Evolutionary conservation across 2,329 filamentous ascomycete species (phyloP).

Genomic region (Aspergillus uvarum): DNA sequence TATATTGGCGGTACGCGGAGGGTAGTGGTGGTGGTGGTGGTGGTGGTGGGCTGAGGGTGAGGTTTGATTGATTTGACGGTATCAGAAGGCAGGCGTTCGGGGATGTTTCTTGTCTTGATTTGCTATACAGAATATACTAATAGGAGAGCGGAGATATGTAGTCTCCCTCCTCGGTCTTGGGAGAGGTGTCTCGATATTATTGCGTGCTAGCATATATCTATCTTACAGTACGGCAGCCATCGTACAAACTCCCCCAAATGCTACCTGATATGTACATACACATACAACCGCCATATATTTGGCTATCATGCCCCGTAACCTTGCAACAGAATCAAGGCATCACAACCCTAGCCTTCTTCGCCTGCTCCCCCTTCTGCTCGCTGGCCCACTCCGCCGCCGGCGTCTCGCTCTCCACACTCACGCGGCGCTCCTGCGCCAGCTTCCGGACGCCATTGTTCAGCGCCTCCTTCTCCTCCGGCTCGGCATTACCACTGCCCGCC

Average conservation of each 20-base stretch:
- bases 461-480: slow-evolving; percentile 41
- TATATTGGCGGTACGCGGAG: no score
- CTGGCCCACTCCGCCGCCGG: slow-evolving; percentile 22
- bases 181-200: slow-evolving; percentile 9
- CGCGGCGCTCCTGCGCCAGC: slow-evolving; percentile 43
- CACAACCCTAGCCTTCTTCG: slow-evolving; percentile 22
- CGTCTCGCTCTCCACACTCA: slow-evolving; percentile 23
- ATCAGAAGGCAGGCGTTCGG: neutral
- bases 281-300: slow-evolving; percentile 2
- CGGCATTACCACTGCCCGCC: slow-evolving; percentile 69
- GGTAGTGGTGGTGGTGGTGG: neutral
- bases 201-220: slow-evolving; percentile 12
- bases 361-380: slow-evolving; percentile 3
- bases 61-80: slow-evolving; percentile 6
- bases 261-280: slow-evolving; percentile 14
- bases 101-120: neutral
- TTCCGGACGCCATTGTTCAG: slow-evolving; percentile 45
- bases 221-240: slow-evolving; percentile 10
- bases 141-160: slow-evolving; percentile 5
- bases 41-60: slow-evolving; percentile 10
- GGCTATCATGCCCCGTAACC: neutral
- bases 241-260: no score
- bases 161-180: neutral
- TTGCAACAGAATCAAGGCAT: slow-evolving; percentile 8
- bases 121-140: slow-evolving; percentile 17